Base-by-base conservation (phyloP, 1,284 basidiomycete genomes). In the Boletellus deceptivus region DNA sequence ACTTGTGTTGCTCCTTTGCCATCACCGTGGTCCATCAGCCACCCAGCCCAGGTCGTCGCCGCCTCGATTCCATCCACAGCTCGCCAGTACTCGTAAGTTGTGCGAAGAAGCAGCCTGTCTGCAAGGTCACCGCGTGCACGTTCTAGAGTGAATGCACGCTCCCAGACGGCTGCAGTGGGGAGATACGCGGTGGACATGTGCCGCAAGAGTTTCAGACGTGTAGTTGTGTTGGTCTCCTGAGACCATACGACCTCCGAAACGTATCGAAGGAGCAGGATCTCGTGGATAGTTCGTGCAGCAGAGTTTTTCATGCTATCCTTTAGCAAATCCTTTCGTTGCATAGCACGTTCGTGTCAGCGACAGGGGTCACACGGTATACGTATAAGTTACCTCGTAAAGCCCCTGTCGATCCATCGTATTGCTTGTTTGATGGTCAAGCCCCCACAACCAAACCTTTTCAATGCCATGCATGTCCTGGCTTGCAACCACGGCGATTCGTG, bases 401-500 rank as follows among this genome's bases (percentile, higher is more conserved):
- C 55, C 54, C 49, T 59, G 59, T 43, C 57, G 59, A 48, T 59
- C 62, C 43, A 57, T 63, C 41, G 42, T 47, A 49, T 54, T 54
- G 52, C 52, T 56, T 48, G 51, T 53, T 50, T 20, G 61, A 45
- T 52, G 57, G 29, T 68, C 63, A 13, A 81, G 57, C 42, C 80
- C 78, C 80, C 79, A 82, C 27, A 72, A 59, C 79, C 79, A 80
- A 14, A 85, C 67, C 44, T 68, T 68, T 50, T 70, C 59, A 27
- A 70, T 53, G 3, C 67, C 62, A 25, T 47, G 17, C 4, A 46
- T 10, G 27, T 67, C 60, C 3, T 48, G 37, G 34, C 59, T 57
- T 18, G 69, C 71, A 35, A 55, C 54, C 36, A 76, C 74, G 4
- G 56, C 58, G 8, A 57, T 57, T 44, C 78, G 67, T 18, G 79